These are phyloP conservation scores for Dendryphion nanum DNA, from an alignment of 2,329 filamentous ascomycete genomes.

Conservation along the genomic window DNA sequence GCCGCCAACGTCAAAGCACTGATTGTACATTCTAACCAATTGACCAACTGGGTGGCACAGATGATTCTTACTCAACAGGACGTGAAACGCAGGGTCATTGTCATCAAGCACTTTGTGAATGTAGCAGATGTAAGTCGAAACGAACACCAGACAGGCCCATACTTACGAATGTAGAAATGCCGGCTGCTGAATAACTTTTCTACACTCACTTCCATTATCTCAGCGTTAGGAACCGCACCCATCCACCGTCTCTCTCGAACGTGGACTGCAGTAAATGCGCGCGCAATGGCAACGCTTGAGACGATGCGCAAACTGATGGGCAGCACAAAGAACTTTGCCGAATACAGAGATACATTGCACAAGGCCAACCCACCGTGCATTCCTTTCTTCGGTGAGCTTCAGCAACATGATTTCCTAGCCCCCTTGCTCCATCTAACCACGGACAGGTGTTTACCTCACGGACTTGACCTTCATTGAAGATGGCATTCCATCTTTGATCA, in stretches of 20 bases:
- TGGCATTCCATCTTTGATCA: constrained; percentile 92
- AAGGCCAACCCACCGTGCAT: constrained; percentile 95
- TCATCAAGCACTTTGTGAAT: constrained; percentile 97
- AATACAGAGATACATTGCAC: constrained; percentile 91
- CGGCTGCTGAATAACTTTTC: constrained; percentile 94
- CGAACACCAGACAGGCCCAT: neutral
- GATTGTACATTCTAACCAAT: constrained; percentile 95
- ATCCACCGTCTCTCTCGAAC: constrained; percentile 92
- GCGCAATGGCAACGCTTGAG: constrained; percentile 77
- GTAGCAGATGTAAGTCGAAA: constrained; percentile 81
- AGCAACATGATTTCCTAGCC: neutral
- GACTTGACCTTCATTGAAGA: constrained; percentile 99
- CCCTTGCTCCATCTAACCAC: constrained; percentile 15
- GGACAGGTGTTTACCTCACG: constrained; percentile 84
- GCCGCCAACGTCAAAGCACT: constrained; percentile 93
- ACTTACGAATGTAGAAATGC: constrained; percentile 69
- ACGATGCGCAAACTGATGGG: constrained; percentile 93
- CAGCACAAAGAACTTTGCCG: constrained; percentile 96
- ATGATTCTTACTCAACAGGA: constrained; percentile 97
- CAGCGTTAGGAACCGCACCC: constrained; percentile 87
- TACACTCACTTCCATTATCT: constrained; percentile 95
- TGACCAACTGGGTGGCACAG: constrained; percentile 99
- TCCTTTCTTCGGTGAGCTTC: constrained; percentile 82
- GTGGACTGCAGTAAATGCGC: constrained; percentile 88
- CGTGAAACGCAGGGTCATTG: constrained; percentile 91